Percentiles rank a stretch among this genome's conserved stretches.
phyloP scores from a whole-genome alignment of 192 early-diverging fungal genomes.

The Phlyctochytrium bullatum region DNA sequence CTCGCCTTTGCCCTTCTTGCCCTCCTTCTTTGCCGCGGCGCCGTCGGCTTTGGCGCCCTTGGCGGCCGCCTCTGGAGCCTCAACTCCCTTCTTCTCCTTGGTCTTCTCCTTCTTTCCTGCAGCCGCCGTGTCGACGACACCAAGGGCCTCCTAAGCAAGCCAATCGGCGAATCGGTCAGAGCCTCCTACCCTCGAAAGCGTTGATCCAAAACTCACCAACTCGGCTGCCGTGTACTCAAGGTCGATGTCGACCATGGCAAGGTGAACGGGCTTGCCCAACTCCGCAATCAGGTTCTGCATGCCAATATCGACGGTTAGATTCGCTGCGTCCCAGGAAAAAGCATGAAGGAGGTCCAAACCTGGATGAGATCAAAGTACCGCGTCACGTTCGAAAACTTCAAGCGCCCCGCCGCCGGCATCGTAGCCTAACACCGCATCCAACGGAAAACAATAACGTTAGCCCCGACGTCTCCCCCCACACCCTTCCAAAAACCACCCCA shows the following conservation, averaged over 20 bases:
- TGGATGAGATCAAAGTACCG: conserved; percentile 28
- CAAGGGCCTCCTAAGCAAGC: not conserved
- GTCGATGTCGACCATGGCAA: not conserved
- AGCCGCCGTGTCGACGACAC: not conserved
- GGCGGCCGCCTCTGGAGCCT: not conserved
- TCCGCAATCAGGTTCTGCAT: conserved; percentile 12
- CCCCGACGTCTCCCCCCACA: not conserved
- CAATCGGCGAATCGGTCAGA: not conserved
- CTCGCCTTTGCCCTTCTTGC: conserved; percentile 16
- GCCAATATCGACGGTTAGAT: conserved; percentile 16
- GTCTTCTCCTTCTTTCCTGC: not conserved
- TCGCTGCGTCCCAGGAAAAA: not conserved
- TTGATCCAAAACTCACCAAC: not conserved
- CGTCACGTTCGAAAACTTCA: conserved; percentile 21
- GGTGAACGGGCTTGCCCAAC: not conserved
- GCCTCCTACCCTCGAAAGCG: not conserved
- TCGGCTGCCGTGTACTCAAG: too few relatives aligned
- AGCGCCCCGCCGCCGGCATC: conserved; percentile 13
- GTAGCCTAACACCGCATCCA: conserved; percentile 12
- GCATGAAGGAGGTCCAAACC: conserved; percentile 10
- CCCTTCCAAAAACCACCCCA: not conserved
- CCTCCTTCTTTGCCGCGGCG: not conserved
- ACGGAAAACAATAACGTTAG: not conserved
- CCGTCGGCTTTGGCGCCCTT: not conserved
- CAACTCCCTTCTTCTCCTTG: not conserved